phyloP scores from a whole-genome alignment of 768 basidiomycete genomes.

The Russula lepida region DNA sequence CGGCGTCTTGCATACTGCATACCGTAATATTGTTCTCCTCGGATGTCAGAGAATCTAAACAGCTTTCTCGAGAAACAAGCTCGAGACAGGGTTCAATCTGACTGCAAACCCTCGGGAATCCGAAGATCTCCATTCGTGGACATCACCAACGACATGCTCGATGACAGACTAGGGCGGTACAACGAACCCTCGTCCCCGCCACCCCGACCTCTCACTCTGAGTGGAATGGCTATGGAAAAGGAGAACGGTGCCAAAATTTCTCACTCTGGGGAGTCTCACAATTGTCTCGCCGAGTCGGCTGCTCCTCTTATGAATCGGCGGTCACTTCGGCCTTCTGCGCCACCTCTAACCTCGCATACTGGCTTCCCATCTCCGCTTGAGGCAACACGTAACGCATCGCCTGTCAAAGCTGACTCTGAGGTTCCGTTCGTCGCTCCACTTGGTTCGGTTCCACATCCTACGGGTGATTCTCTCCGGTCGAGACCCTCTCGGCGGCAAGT shows the following conservation, averaged over 20 bases:
- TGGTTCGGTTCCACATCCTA: background rate
- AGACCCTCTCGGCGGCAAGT: background rate
- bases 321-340: background rate
- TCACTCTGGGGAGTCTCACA: background rate
- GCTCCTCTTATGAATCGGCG: background rate
- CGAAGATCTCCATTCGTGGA: constrained; percentile 14
- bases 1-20: background rate
- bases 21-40: background rate
- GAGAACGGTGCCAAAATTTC: background rate
- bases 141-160: constrained; percentile 11
- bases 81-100: background rate
- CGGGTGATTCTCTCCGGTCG: background rate
- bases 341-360: background rate
- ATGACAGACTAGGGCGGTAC: background rate
- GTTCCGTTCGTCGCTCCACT: background rate
- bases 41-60: background rate
- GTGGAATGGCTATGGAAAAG: background rate
- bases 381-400: background rate
- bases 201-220: background rate
- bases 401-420: background rate
- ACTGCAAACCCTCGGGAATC: background rate
- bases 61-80: background rate
- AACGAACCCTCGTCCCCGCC: background rate
- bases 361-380: background rate
- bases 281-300: background rate